Evolutionary conservation across 345 rosid genomes (phyloP).

Genomic region (thale cress (Arabidopsis thaliana)): TAIR10.1 NC_003074.8:8701001-8701500

Average conservation of each 20-base stretch:
- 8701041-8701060: slow-evolving; percentile 23
- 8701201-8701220: slow-evolving; percentile 27
- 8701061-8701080: slow-evolving; percentile 33
- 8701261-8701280: no score
- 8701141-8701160: background rate
- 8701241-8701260: no score
- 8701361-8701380: no score
- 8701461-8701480: background rate
- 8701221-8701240: slow-evolving; percentile 7
- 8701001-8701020: background rate
- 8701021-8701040: slow-evolving; percentile 26
- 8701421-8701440: background rate
- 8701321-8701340: no score
- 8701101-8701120: slow-evolving; percentile 14
- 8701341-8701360: no score
- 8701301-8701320: no score
- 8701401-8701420: background rate
- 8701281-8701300: no score
- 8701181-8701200: background rate
- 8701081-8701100: slow-evolving; percentile 7
- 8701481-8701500: slow-evolving; percentile 12
- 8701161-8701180: slow-evolving; percentile 9
- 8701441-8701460: background rate
- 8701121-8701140: slow-evolving; percentile 34
- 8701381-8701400: background rate